A percentile compares a stretch with the other conserved stretches of the same genome.
These are phyloP conservation scores for Amanita polypyramis DNA, from an alignment of 768 basidiomycete genomes.

Conservation along the genomic window DNA sequence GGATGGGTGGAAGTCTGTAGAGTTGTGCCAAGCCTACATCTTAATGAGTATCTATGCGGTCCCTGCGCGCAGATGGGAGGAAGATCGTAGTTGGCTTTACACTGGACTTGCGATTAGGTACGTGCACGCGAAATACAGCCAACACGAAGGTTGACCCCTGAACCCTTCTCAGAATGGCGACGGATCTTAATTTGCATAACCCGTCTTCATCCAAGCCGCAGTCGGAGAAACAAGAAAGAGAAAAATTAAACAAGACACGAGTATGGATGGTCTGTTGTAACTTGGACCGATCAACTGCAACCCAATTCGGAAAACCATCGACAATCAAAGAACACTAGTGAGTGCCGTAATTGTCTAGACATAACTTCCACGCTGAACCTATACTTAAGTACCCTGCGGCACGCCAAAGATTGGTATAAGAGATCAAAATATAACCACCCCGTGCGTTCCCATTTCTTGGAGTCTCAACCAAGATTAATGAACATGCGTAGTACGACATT, in stretches of 20 bases:
- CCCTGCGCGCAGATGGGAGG: conserved; percentile 78
- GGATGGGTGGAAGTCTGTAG: conserved; percentile 77
- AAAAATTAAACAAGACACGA: conserved; percentile 76
- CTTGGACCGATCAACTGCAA: conserved; percentile 78
- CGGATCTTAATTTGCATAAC: conserved; percentile 80
- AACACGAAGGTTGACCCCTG: conserved; percentile 2
- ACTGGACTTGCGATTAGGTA: conserved; percentile 79
- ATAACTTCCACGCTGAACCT: neutral
- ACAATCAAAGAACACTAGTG: conserved; percentile 82
- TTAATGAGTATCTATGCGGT: conserved; percentile 77
- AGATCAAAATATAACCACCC: conserved; percentile 50
- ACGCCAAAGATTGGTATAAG: conserved; percentile 68
- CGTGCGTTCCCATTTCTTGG: conserved; percentile 22
- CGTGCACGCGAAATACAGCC: neutral
- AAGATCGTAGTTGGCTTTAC: conserved; percentile 85
- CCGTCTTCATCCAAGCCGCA: conserved; percentile 48
- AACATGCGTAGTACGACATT: conserved; percentile 51
- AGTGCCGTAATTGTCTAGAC: conserved; percentile 14
- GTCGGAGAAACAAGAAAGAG: conserved; percentile 68
- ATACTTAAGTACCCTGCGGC: conserved; percentile 46
- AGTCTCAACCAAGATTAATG: conserved; percentile 2
- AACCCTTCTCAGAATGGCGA: conserved; percentile 53
- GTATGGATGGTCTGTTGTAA: conserved; percentile 91
- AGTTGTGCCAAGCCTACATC: conserved; percentile 86
- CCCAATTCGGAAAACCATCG: conserved; percentile 83